Evolutionary conservation across 768 basidiomycete species (phyloP).

Genomic region (Termitomyces eurrhizus): DNA sequence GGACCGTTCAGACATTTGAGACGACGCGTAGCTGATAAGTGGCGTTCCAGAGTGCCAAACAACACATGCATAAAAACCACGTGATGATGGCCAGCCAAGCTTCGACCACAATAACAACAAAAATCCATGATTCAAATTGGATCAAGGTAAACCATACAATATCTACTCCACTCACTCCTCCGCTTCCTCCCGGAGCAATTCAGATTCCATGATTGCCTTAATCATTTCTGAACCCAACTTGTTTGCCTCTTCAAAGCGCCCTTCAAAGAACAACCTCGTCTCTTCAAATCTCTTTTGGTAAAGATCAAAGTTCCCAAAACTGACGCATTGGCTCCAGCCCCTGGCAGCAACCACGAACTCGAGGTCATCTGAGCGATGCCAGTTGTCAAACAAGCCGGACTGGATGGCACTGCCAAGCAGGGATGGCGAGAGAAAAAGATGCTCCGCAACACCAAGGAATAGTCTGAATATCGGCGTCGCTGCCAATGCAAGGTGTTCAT

Average conservation of each 20-base stretch:
- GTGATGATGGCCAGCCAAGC: neutral
- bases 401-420: constrained; percentile 68
- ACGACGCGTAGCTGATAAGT: neutral
- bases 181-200: constrained; percentile 31
- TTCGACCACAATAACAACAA: neutral
- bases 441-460: constrained; percentile 96
- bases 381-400: constrained; percentile 70
- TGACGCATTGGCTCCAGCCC: constrained; percentile 95
- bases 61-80: constrained; percentile 3
- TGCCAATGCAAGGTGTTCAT: constrained; percentile 86
- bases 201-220: constrained; percentile 73
- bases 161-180: neutral
- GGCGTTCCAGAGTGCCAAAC: neutral
- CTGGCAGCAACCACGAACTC: constrained; percentile 93
- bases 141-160: too few relatives aligned
- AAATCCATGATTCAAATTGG: too few relatives aligned
- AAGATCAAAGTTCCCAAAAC: constrained; percentile 87
- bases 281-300: constrained; percentile 78
- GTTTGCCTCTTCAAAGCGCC: constrained; percentile 82
- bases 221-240: constrained; percentile 87
- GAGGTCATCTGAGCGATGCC: constrained; percentile 84
- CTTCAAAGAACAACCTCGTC: constrained; percentile 80
- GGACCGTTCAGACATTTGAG: constrained; percentile 38
- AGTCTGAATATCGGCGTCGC: constrained; percentile 95
- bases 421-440: constrained; percentile 73